Conservation (phyloP, 768 basidiomycete species). For the Suillus brevipes region DNA sequence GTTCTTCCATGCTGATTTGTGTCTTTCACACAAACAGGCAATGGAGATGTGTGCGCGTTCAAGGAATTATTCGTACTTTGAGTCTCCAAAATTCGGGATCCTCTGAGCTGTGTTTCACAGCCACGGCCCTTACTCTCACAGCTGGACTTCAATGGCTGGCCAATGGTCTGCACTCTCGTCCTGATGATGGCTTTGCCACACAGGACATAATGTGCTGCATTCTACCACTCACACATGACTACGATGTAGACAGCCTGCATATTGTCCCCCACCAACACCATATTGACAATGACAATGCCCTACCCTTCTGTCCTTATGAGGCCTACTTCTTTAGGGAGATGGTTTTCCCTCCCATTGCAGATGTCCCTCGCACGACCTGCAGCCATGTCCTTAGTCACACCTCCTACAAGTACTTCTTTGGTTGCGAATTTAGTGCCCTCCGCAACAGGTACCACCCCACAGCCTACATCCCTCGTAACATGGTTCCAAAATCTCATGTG, state of each 20-base stretch:
- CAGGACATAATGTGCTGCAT: slow-evolving; percentile 21
- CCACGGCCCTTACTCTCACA: slow-evolving; percentile 20
- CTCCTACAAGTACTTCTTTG: neutral
- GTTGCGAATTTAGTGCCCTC: neutral
- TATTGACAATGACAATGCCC: neutral
- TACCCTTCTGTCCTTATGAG: neutral
- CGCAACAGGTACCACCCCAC: neutral
- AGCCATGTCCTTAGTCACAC: neutral
- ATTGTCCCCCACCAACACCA: neutral
- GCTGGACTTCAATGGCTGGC: slow-evolving; percentile 25
- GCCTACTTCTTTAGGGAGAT: neutral
- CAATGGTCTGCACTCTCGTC: slow-evolving; percentile 28
- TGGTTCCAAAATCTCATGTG: neutral
- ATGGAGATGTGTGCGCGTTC: too few species aligned
- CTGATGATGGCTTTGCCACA: slow-evolving; percentile 20
- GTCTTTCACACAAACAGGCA: too few species aligned
- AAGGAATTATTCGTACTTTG: too few species aligned
- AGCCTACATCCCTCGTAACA: neutral
- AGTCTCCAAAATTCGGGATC: slow-evolving; percentile 10
- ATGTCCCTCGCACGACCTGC: neutral
- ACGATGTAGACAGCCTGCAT: neutral
- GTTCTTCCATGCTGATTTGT: too few species aligned
- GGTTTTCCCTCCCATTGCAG: neutral
- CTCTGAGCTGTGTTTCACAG: neutral
- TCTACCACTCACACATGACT: slow-evolving; percentile 27